Conservation (phyloP, 2,329 filamentous ascomycete genomes). For the Aspergillus proliferans region DNA sequence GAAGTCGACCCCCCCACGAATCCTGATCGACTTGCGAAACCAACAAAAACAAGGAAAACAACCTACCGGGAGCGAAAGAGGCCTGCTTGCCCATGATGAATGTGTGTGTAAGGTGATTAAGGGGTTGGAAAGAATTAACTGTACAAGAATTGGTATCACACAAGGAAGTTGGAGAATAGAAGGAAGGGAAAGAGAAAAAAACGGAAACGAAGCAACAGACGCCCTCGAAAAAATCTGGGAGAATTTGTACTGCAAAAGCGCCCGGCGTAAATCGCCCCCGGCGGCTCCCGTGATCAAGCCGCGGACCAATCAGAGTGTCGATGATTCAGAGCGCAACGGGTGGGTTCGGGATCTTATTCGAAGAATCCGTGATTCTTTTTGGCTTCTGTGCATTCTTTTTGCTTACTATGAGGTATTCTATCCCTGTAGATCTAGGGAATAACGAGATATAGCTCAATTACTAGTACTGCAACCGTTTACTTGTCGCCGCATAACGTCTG, state of each 20-base stretch:
- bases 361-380: constrained; percentile 4
- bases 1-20: too few relatives aligned
- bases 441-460: too few relatives aligned
- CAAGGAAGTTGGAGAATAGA: constrained; percentile 10
- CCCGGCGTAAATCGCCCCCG: constrained; percentile 19
- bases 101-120: constrained; percentile 7
- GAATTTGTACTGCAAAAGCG: constrained; percentile 28
- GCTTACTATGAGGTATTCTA: not conserved
- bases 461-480: too few relatives aligned
- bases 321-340: constrained; percentile 31
- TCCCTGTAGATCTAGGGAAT: too few relatives aligned
- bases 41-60: not conserved
- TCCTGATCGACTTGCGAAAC: not conserved
- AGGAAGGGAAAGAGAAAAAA: constrained; percentile 12
- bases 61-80: constrained; percentile 22
- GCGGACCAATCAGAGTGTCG: constrained; percentile 27
- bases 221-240: constrained; percentile 21
- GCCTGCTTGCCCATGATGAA: constrained; percentile 20
- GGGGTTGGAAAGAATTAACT: constrained; percentile 10
- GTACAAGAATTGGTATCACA: constrained; percentile 23
- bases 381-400: constrained; percentile 3
- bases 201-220: too few relatives aligned
- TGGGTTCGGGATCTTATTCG: constrained; percentile 23
- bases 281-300: constrained; percentile 28
- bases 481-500: too few relatives aligned